Evolutionary conservation across 2,329 filamentous ascomycete genomes (phyloP).

Genomic region (Trichoderma brevicompactum): DNA sequence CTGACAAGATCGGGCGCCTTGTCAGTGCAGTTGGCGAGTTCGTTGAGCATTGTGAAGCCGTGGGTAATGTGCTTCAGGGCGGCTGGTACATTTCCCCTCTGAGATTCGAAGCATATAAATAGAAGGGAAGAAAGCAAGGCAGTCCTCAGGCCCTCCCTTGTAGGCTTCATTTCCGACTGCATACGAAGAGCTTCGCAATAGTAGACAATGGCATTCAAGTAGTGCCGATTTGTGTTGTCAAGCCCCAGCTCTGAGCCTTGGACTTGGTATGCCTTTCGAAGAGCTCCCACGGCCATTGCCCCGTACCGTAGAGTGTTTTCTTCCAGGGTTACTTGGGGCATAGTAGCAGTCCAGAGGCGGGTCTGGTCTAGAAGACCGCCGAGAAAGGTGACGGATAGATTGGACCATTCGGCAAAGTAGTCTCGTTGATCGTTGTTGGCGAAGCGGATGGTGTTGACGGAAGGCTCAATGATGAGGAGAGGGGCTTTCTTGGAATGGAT

Average conservation of each 20-base stretch:
- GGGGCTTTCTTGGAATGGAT: constrained; percentile 41
- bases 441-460: constrained; percentile 43
- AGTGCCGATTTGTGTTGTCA: constrained; percentile 42
- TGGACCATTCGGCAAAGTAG: constrained; percentile 47
- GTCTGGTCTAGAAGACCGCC: constrained; percentile 43
- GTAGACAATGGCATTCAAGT: constrained; percentile 47
- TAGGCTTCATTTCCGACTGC: constrained; percentile 45
- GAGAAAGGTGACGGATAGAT: constrained; percentile 43
- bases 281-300: constrained; percentile 48
- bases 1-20: constrained; percentile 44
- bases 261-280: constrained; percentile 42
- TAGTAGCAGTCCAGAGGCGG: constrained; percentile 46
- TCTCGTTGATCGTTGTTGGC: constrained; percentile 41
- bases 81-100: constrained; percentile 46
- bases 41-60: constrained; percentile 48
- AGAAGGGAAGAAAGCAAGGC: constrained; percentile 47
- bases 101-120: constrained; percentile 49
- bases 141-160: constrained; percentile 44
- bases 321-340: constrained; percentile 47
- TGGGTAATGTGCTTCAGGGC: constrained; percentile 48
- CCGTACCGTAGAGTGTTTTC: constrained; percentile 46
- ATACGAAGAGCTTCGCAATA: constrained; percentile 49
- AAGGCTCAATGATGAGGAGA: constrained; percentile 41
- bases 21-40: constrained; percentile 44
- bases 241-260: constrained; percentile 34